Evolutionary conservation across 2,329 filamentous ascomycete species (phyloP), one percentile per base, ranked within the genome.

Genomic region (Reticulascus tulasneorum): DNA sequence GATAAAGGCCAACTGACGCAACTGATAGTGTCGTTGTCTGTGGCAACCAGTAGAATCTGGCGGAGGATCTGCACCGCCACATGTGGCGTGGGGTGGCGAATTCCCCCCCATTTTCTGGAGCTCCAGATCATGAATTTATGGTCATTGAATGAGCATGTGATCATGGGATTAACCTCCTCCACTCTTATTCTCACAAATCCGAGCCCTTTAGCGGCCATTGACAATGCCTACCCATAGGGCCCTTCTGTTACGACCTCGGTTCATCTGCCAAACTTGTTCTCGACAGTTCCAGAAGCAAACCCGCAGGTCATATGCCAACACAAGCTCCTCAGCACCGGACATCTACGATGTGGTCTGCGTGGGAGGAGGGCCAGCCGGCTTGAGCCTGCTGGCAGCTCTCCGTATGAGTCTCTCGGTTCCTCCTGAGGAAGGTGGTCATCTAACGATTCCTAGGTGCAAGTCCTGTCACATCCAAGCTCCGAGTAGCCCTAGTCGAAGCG

Each of bases 301-400:
- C 18, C 57, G 56, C n/a, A 33, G 38, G n/a, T 32, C 35, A 7
- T 46, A 26, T 19, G 41, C 44, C 20, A 46, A 27, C 12, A 19
- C 35, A 35, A 35, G 27, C 33, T 13, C 35, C 8, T 23, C 40
- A 56, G 69, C 40, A 48, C 60, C 24, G 9, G 86, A 94, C 47
- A 81, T 95, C 52, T 96, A 93, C 67, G 89, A 95, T 75, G 84
- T 95, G 21, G 87, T 95, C 45, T 93, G 88, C 52, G 84, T 95
- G 35, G 89, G 89, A 43, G 90, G 89, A 44, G 89, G 90, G 6
- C 89, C 90, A 17, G 89, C 89, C 28, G 91, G 91, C 37, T 71
- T 98, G 39, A 94, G 88, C 53, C 75, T 94, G 21, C 66, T 90
- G 37, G 77, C 85, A 42, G 84, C 86, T 48, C 71, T 93, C 27